Conservation (phyloP, 768 basidiomycete genomes). For the Filobasidium wieringae region DNA sequence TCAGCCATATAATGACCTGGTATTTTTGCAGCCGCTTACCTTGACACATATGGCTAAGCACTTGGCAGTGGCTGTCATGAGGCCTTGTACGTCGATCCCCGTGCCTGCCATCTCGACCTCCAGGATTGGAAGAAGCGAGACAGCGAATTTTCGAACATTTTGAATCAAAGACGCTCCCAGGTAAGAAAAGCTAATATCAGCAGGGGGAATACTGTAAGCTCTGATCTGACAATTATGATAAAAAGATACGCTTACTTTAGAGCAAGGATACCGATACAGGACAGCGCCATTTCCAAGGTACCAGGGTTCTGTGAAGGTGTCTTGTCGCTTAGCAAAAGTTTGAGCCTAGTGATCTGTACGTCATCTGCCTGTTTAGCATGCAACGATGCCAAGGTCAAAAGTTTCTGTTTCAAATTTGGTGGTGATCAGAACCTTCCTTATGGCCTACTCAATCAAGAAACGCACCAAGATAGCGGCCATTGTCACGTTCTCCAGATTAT, state of each 20-base stretch:
- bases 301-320: slow-evolving; percentile 70
- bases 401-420: slow-evolving; percentile 8
- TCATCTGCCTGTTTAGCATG: slow-evolving; percentile 16
- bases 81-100: slow-evolving; percentile 61
- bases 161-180: slow-evolving; percentile 61
- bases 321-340: slow-evolving; percentile 63
- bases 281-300: slow-evolving; percentile 79
- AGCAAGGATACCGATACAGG: slow-evolving; percentile 70
- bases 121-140: slow-evolving; percentile 74
- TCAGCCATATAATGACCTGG: not conserved
- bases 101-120: slow-evolving; percentile 64
- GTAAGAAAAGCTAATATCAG: slow-evolving; percentile 57
- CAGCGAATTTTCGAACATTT: slow-evolving; percentile 76
- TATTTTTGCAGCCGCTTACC: slow-evolving; percentile 41
- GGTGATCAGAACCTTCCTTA: not conserved
- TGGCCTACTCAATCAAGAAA: not conserved
- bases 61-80: slow-evolving; percentile 73
- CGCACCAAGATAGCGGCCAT: slow-evolving; percentile 28
- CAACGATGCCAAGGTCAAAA: slow-evolving; percentile 21
- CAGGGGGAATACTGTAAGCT: not conserved
- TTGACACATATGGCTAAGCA: slow-evolving; percentile 81
- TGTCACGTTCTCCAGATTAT: slow-evolving; percentile 26
- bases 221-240: not conserved
- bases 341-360: slow-evolving; percentile 48
- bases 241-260: slow-evolving; percentile 58